Evolutionary conservation across 1,284 basidiomycete genomes (phyloP), one percentile per base, ranked within the genome.

Genomic region (Boletus semigastroideus): DNA sequence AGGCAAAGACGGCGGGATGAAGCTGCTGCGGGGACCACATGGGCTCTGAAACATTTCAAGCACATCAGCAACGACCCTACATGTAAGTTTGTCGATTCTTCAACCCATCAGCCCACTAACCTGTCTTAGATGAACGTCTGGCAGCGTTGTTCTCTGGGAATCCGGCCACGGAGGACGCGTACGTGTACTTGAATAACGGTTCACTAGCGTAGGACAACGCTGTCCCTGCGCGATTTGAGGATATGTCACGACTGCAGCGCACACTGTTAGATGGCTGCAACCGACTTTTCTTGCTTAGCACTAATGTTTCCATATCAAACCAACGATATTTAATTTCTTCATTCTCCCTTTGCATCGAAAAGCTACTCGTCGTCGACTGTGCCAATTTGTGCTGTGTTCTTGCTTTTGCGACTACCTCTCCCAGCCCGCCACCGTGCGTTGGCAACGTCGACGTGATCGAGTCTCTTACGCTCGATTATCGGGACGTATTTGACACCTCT

Each of bases 1-100:
- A 78, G 96, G 53, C 91, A 95, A 71, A 80, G 84, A 70, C 78
- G 96, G 61, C 88, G 85, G 68, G 92, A 95, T 61, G 96, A 98
- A 72, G 67, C 68, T 11, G 85, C 88, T 1, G 83, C 78, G 16
- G 87, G 84, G 3, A 85, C 79, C 16, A 74, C 78, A 2, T 97
- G 95, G 92, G 66, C 82, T 60, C 71, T 90, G 59, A 86, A 84
- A 69, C 87, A 92, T 64, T 95, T 95, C 63, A 73, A 73, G 31
- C 79, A 83, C 61, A 70, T 86, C 28, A 84, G 85, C 16, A 77
- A 72, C 30, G 90, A 94, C 67, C 76, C 83, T 17, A 72, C 81
- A 34, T 94, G 92, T 87, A 67, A 72, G 83, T 76, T 12, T 42
- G n/a, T 37, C 36, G 41, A 44, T 19, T 28, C 17, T 48, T 27